These are phyloP conservation scores for Jamesozyma piceae DNA, from an alignment of 805 yeast species.

Conservation along the genomic window DNA sequence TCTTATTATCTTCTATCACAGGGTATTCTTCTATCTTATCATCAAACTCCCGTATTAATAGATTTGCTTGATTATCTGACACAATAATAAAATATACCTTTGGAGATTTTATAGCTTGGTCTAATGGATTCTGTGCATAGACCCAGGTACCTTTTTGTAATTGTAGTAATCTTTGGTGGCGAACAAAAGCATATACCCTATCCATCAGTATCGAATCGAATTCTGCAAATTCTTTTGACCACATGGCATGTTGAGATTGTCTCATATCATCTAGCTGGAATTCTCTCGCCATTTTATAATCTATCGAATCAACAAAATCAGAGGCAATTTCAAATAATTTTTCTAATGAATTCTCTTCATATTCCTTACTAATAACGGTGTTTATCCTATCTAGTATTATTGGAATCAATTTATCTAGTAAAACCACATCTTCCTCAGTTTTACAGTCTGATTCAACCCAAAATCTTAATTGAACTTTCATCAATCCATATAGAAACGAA, in stretches of 20 bases:
- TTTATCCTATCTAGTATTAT: conserved; percentile 28
- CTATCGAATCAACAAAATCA: conserved; percentile 33
- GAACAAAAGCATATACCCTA: conserved; percentile 62
- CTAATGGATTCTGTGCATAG: conserved; percentile 47
- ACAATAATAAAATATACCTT: conserved; percentile 48
- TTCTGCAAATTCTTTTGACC: conserved; percentile 38
- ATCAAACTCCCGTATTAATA: conserved; percentile 52
- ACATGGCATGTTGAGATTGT: conserved; percentile 29
- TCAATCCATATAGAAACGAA: conserved; percentile 44
- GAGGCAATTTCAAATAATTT: conserved; percentile 37
- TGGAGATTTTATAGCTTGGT: conserved; percentile 20
- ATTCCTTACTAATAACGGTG: background rate
- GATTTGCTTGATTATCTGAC: conserved; percentile 55
- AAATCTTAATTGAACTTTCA: conserved; percentile 47
- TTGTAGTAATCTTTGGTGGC: conserved; percentile 64
- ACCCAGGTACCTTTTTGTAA: conserved; percentile 79
- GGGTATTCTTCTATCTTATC: conserved; percentile 42
- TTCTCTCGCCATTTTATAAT: conserved; percentile 44
- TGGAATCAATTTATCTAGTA: conserved; percentile 41
- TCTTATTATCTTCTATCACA: conserved; percentile 48
- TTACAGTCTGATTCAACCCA: conserved; percentile 51
- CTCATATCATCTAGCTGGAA: conserved; percentile 42
- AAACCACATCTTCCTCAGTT: conserved; percentile 45
- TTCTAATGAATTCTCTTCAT: conserved; percentile 8
- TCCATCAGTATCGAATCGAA: conserved; percentile 42